Evolutionary conservation across 441 rosid genomes (phyloP), one percentile per base, ranked within the genome.

Genomic region (Populus hybrid): DNA sequence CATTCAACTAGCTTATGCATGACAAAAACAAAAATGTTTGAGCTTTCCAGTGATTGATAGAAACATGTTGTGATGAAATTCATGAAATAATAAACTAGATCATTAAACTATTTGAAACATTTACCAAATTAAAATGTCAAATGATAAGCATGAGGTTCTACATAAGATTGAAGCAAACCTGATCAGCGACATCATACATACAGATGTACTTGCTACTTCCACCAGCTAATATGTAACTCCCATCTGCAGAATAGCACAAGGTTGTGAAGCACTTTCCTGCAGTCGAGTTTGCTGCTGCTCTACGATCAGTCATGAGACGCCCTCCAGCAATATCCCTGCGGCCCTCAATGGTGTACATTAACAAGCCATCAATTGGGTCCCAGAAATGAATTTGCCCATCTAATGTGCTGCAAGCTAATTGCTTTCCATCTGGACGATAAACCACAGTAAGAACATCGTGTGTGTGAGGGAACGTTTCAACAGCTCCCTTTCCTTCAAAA

Each of bases 271-370:
- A 96, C 83, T 94, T 96, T 73, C 98, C 99, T 2, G 97, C 89
- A 82, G 90, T 96, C 75, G 98, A 96, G 84, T 93, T 94, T 80
- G 97, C 97, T 28, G 98, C 97, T 46, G 99, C 89, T 80, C 91
- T 88, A 70, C 97, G 94, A 88, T 94, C 98, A 40, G 97, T 90
- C 97, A 90, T 88, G 65, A 88, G 91, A 65, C 98, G 94, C 23
- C 99, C 99, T 36, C 98, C 98, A 81, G 99, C 88, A 61, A 96
- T 94, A 87, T 96, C 98, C 84, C 98, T 94, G 73, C 98, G 88
- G 11, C 98, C 99, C 85, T 96, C 99, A 75, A 94, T 93, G 79
- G 98, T 92, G 88, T 89, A 89, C 98, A 96, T 94, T 78, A 94
- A 79, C 72, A 84, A 54, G 34, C 99, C 98, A 84, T 94, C 92